Base-by-base conservation (phyloP, 805 yeast genomes). In the Starmera pachycereana region DNA sequence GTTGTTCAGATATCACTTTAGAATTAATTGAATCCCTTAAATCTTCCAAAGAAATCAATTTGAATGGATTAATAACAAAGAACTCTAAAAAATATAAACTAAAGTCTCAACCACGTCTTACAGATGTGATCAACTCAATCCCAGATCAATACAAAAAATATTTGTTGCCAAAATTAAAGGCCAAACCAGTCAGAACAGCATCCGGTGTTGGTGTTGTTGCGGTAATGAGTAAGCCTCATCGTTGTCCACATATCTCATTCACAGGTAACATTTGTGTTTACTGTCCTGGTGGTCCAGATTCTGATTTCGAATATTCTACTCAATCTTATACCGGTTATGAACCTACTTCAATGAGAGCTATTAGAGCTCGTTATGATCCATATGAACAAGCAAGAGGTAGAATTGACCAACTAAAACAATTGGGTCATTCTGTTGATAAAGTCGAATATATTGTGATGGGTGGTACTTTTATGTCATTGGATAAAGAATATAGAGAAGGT, bases 271-370 rank as follows among this genome's bases (percentile, higher is more conserved):
- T 92, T 46, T 92, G 98, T 68, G 98, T 92, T 11, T 92, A 84
- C 59, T 92, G 98, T 65, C 98, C 98, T 6, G 98, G 98, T 44
- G 98, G 98, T 2, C 98, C 98, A 4, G 98, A 92, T 60, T 82
- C 95, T 2, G 98, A 92, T 63, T 92, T 92, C 57, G 98, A 92
- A 59, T 92, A 92, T 62, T 86, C 96, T 1, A 92, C 98, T 4
- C 98, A 92, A 63, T 88, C 97, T 4, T 92, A 92, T 56, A 92
- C 98, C 0, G 98, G 98, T 32, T 92, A 92, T 57, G 98, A 92
- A 60, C 98, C 98, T 8, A 92, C 98, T 0, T 88, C 97, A 1
- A 92, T 92, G 98, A 74, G 98, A 53, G 98, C 98, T n/a, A 92
- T 92, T 45, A 72, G 98, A 51, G 98, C 98, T 0, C 76, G 98